Evolutionary conservation across 1,284 basidiomycete species (phyloP), one percentile per base, ranked within the genome.

Genomic region (Trichosporon sp.): DNA sequence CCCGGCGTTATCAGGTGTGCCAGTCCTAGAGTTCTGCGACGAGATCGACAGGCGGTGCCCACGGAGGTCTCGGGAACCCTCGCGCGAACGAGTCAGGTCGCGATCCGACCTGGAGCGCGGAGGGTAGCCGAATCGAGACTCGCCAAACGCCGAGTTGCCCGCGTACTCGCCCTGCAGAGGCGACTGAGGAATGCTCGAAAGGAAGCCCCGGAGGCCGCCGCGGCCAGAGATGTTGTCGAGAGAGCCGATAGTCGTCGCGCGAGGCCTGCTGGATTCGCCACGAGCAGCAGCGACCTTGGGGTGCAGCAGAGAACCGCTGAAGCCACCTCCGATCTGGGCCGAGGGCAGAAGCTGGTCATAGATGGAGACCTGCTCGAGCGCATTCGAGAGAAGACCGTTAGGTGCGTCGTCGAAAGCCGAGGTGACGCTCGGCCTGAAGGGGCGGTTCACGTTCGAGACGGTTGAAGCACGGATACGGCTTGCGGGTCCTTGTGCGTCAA

Each of bases 201-300:
- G 82, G 78, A 90, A 92, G 12, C 78, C 75, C 51, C 71, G 77
- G 65, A 87, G 87, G 53, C 65, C 72, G 15, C 68, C 67, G 29
- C 65, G 51, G 18, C 75, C 71, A 18, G 75, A 64, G 1, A 79
- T 77, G 75, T 94, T 92, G 77, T 95, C 93, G n/a, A 95, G 87
- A 67, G 89, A 91, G 35, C 93, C 92, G 44, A 97, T 92, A 18
- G 94, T 96, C 64, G 93, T 95, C 23, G 95, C 93, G 67, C 95
- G 89, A 15, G 93, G 93, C 63, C 93, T 87, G 66, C 87, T 86
- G 27, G 79, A 79, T 34, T 78, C 77, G 60, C 67, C 53, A n/a
- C 65, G 65, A 23, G 66, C 72, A 23, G 68, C 70, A 15, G 70
- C 70, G 27, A 68, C 68, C 51, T 71, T 68, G 5, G 72, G 73